Conservation (phyloP, 2,329 filamentous ascomycete species). For the Fusarium tanahbumbuense region DNA sequence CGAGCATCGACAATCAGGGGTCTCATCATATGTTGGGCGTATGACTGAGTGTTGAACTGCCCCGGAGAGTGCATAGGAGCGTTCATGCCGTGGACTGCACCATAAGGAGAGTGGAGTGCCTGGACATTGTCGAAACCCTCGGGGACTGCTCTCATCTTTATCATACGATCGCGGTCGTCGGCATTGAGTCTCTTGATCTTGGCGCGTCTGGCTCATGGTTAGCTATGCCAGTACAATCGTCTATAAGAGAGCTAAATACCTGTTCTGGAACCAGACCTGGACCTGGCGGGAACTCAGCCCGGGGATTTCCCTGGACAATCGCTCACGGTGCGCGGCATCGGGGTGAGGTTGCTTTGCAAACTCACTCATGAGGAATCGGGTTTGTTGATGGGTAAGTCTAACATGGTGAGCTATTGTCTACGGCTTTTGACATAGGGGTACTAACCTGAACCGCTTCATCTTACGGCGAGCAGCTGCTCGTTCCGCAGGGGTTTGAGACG, state of each 20-base stretch:
- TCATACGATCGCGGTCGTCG: constrained; percentile 77
- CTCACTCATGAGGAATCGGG: constrained; percentile 96
- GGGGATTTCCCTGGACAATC: constrained; percentile 89
- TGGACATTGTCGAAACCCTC: constrained; percentile 78
- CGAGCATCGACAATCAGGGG: constrained; percentile 77
- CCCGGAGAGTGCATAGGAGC: constrained; percentile 61
- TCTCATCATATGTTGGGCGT: constrained; percentile 71
- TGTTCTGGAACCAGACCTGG: constrained; percentile 98
- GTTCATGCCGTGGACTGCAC: constrained; percentile 66
- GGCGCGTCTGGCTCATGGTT: constrained; percentile 63
- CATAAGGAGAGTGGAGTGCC: constrained; percentile 75
- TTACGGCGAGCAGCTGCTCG: constrained; percentile 69
- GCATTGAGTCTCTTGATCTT: constrained; percentile 78
- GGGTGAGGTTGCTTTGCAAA: constrained; percentile 95
- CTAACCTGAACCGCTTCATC: constrained; percentile 84
- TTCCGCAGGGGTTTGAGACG: constrained; percentile 67
- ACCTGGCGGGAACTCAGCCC: constrained; percentile 92
- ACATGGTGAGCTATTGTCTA: constrained; percentile 50
- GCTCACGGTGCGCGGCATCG: constrained; percentile 88
- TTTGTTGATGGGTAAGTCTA: constrained; percentile 94
- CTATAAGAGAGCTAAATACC: constrained; percentile 64
- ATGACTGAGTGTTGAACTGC: constrained; percentile 62
- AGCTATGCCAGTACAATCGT: constrained; percentile 8
- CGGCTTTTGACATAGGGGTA: neutral
- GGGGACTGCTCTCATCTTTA: constrained; percentile 77